Evolutionary conservation across 805 yeast species (phyloP).

Genomic region (Yarrowia osloensis): DNA sequence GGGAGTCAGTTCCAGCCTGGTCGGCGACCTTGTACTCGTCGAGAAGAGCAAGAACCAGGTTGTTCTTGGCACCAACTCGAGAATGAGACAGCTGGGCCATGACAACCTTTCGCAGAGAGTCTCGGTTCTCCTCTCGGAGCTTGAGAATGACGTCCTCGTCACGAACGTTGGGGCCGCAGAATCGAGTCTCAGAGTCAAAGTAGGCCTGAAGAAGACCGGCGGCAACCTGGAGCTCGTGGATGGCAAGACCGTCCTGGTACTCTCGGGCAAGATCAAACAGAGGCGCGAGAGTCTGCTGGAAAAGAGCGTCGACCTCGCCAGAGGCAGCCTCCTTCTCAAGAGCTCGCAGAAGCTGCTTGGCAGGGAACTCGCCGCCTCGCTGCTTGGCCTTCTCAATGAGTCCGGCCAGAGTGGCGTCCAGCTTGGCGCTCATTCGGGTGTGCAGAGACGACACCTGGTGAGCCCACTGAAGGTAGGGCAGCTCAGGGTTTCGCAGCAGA

Average conservation of each 20-base stretch:
- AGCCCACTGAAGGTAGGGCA: slow-evolving; percentile 94
- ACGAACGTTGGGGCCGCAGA: slow-evolving; percentile 71
- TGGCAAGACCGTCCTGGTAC: slow-evolving; percentile 72
- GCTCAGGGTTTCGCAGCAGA: slow-evolving; percentile 71
- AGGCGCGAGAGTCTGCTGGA: slow-evolving; percentile 67
- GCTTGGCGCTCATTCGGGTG: slow-evolving; percentile 77
- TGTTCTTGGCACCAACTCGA: slow-evolving; percentile 90
- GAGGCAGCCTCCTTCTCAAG: slow-evolving; percentile 65
- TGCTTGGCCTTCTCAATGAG: slow-evolving; percentile 64
- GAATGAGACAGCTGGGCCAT: slow-evolving; percentile 81
- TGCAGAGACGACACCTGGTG: slow-evolving; percentile 86
- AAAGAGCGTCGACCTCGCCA: slow-evolving; percentile 50
- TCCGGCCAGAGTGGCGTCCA: slow-evolving; percentile 66
- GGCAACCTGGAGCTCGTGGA: slow-evolving; percentile 80
- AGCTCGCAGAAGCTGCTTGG: slow-evolving; percentile 74
- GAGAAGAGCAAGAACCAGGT: slow-evolving; percentile 80
- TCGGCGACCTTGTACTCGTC: slow-evolving; percentile 60
- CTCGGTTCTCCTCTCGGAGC: slow-evolving; percentile 84
- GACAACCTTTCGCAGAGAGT: slow-evolving; percentile 72
- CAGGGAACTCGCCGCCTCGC: slow-evolving; percentile 87
- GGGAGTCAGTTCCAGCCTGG: slow-evolving; percentile 37
- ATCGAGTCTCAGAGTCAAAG: slow-evolving; percentile 72
- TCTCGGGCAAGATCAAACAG: slow-evolving; percentile 67
- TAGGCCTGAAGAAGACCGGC: slow-evolving; percentile 70
- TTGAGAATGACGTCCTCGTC: slow-evolving; percentile 87